phyloP scores from a whole-genome alignment of 1,284 basidiomycete genomes.

The Kwoniella shivajii region DNA sequence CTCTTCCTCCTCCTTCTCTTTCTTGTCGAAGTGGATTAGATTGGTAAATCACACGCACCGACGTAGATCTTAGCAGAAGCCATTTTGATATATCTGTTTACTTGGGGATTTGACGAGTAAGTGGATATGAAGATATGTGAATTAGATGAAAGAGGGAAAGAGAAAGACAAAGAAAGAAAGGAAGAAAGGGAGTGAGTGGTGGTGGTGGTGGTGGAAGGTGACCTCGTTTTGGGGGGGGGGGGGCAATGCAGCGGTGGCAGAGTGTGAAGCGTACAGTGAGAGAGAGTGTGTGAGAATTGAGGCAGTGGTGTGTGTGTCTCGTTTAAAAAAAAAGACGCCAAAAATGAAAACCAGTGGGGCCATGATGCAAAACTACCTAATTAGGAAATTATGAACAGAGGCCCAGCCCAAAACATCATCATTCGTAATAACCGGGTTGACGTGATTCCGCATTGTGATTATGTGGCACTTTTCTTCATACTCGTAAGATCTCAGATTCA shows the following conservation, averaged over 20 bases:
- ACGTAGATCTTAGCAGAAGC: conserved; percentile 31
- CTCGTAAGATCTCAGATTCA: no score
- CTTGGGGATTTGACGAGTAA: conserved; percentile 3
- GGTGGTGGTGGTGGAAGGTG: conserved; percentile 3
- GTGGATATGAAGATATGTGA: conserved; percentile 1
- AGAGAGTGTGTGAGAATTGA: background rate
- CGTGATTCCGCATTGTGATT: no score
- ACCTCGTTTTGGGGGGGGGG: background rate
- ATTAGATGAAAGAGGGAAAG: conserved; percentile 11
- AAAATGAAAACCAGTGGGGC: no score
- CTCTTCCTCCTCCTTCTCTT: conserved; percentile 5
- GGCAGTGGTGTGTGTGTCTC: no score
- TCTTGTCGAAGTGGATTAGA: background rate
- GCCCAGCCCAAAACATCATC: no score
- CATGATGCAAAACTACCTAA: no score
- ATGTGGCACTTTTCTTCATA: no score
- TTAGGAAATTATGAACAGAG: no score
- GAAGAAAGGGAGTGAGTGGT: background rate
- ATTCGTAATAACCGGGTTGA: no score
- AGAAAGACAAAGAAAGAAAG: background rate
- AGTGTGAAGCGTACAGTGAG: background rate
- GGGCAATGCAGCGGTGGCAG: background rate
- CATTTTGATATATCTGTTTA: conserved; percentile 15
- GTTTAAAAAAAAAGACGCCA: no score
- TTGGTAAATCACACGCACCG: conserved; percentile 19